A percentile compares a stretch with the other conserved stretches of the same genome.
Evolutionary conservation across 1,284 basidiomycete species (phyloP).

Genomic region (Naganishia liquefaciens): DNA sequence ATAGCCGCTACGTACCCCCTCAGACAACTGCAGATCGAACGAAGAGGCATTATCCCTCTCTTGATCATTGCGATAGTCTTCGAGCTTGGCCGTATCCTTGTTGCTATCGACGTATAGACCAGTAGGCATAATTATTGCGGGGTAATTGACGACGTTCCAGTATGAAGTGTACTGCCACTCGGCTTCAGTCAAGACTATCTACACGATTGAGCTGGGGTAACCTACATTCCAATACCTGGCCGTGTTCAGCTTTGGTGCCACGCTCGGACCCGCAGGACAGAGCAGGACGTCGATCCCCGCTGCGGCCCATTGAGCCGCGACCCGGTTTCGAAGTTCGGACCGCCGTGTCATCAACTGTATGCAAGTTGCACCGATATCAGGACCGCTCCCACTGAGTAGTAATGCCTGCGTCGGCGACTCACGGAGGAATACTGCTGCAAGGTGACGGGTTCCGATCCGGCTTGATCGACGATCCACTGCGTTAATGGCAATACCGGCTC

Average conservation of each 20-base stretch:
- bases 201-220: background rate
- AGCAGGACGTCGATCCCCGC: slow-evolving; percentile 47
- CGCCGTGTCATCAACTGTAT: slow-evolving; percentile 41
- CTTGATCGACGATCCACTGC: slow-evolving; percentile 40
- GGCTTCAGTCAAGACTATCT: background rate
- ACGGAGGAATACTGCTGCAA: slow-evolving; percentile 42
- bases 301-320: slow-evolving; percentile 39
- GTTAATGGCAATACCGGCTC: slow-evolving; percentile 47
- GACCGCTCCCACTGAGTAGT: background rate
- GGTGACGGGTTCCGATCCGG: slow-evolving; percentile 35
- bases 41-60: slow-evolving; percentile 40
- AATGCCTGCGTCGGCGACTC: slow-evolving; percentile 14
- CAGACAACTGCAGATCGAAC: slow-evolving; percentile 6
- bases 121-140: slow-evolving; percentile 68
- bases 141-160: slow-evolving; percentile 71
- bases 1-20: slow-evolving; percentile 36
- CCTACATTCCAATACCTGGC: slow-evolving; percentile 42
- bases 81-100: slow-evolving; percentile 33
- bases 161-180: slow-evolving; percentile 61
- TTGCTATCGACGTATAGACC: slow-evolving; percentile 61
- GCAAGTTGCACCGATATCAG: background rate
- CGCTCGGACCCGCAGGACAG: slow-evolving; percentile 44
- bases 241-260: slow-evolving; percentile 45
- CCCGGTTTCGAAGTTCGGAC: slow-evolving; percentile 41
- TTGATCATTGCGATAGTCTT: slow-evolving; percentile 34